Evolutionary conservation across 176 grass and related monocot genomes (phyloP), one percentile per base, ranked within the genome.

Genomic region (Bolboschoenus planiculmis): DNA sequence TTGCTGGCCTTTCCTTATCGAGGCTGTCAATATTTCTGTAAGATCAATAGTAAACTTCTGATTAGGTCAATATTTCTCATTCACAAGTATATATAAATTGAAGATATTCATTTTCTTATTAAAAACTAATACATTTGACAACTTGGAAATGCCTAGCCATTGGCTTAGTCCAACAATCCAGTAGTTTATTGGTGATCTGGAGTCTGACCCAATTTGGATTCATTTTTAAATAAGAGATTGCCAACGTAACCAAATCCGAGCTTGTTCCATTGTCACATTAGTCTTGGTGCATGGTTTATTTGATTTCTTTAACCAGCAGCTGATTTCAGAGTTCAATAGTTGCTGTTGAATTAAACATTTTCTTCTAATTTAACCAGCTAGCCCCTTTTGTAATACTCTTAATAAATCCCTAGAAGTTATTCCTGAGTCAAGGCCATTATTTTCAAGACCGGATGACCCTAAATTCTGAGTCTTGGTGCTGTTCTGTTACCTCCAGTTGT

Each of bases 201-300:
- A 18, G 13, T 76, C 64, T 39, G 64, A 68, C 18, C 63, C 39
- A 16, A 37, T 18, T 68, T 15, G 7, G 14, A 66, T 40, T 40
- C 18, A 21, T 68, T 70, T 16, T 77, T 30, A 16, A 16, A 53
- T 33, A 77, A 53, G 46, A 51, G 7, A 53, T 39, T 70, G 36
- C 27, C 7, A 13, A 33, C 3, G 18, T 53, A 14, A 77, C 14
- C 7, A 14, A 9, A 48, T 51, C 14, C 15, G 15, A 77, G 47
- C 72, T 13, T 34, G 44, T 77, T 26, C 0, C 13, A 20, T 77
- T 77, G 46, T 11, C 14, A 1, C 27, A 4, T 53, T 77, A 18
- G 15, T 77, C 53, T 77, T 53, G 43, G 15, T 77, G 46, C 27
- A 77, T 77, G 24, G 23, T 77, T 77, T 77, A 18, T 77, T 31